phyloP scores from a whole-genome alignment of 768 basidiomycete species.

The Mycena belliarum region DNA sequence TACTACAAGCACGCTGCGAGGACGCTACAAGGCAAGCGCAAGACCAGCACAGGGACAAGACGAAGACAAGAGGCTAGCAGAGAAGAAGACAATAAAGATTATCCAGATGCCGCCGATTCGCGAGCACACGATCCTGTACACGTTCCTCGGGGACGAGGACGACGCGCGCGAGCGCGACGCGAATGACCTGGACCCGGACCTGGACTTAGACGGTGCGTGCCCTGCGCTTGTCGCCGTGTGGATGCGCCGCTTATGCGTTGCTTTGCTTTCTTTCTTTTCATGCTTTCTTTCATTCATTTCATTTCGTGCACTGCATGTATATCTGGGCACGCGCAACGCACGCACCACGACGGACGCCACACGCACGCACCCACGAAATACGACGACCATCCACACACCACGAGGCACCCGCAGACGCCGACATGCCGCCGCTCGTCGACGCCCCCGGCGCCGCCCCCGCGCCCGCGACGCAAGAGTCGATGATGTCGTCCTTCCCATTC shows the following conservation, averaged over 20 bases:
- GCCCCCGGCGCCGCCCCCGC: background rate
- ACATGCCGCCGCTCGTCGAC: constrained; percentile 23
- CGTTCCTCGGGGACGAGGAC: constrained; percentile 20
- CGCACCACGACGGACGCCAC: no score
- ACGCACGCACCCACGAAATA: no score
- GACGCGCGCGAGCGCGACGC: constrained; percentile 6
- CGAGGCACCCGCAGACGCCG: no score
- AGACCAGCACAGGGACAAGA: no score
- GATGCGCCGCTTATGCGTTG: no score
- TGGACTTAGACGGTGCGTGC: constrained; percentile 16
- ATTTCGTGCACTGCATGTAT: background rate
- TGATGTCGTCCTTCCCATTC: constrained; percentile 22
- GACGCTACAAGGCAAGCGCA: background rate
- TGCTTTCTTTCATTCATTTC: background rate
- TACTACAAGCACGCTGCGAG: background rate
- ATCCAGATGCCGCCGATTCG: constrained; percentile 24
- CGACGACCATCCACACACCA: no score
- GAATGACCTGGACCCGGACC: background rate
- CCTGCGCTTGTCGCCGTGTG: background rate
- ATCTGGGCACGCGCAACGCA: background rate
- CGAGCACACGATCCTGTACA: constrained; percentile 19
- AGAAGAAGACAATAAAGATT: no score
- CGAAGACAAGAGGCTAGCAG: no score
- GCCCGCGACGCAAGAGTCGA: constrained; percentile 10
- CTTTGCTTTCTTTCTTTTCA: background rate